phyloP scores from a whole-genome alignment of 441 rosid genomes.

The Aquilaria agallochum region DNA sequence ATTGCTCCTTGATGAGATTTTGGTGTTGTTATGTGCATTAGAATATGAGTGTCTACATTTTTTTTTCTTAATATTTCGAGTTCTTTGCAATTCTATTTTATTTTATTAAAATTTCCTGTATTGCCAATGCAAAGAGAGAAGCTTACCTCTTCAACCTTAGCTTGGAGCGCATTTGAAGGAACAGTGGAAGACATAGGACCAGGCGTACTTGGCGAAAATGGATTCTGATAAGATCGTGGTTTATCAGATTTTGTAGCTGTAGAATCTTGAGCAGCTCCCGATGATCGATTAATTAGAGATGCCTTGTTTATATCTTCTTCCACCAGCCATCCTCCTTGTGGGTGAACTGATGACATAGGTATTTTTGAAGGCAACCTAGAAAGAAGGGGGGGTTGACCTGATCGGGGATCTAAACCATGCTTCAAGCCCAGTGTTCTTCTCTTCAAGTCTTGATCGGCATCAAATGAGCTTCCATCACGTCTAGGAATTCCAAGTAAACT shows the following conservation, averaged over 20 bases:
- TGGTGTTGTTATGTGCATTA: too few species aligned
- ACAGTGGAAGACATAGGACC: constrained; percentile 34
- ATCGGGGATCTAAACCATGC: constrained; percentile 38
- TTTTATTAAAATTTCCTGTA: too few species aligned
- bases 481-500: constrained; percentile 76
- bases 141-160: constrained; percentile 63
- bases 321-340: constrained; percentile 64
- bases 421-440: constrained; percentile 32
- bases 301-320: constrained; percentile 41
- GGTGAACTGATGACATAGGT: constrained; percentile 32
- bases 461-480: constrained; percentile 37
- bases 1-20: too few species aligned
- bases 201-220: constrained; percentile 29
- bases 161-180: constrained; percentile 34
- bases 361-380: constrained; percentile 45
- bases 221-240: constrained; percentile 33
- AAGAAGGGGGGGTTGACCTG: constrained; percentile 55
- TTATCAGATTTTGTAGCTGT: constrained; percentile 40
- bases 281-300: constrained; percentile 20
- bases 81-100: too few species aligned
- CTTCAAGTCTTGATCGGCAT: constrained; percentile 21
- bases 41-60: too few species aligned
- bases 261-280: constrained; percentile 27
- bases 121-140: neutral
- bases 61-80: too few species aligned